Evolutionary conservation across 1,139 yeast species (phyloP).

Genomic region (Saccharomycopsis crataegensis): DNA sequence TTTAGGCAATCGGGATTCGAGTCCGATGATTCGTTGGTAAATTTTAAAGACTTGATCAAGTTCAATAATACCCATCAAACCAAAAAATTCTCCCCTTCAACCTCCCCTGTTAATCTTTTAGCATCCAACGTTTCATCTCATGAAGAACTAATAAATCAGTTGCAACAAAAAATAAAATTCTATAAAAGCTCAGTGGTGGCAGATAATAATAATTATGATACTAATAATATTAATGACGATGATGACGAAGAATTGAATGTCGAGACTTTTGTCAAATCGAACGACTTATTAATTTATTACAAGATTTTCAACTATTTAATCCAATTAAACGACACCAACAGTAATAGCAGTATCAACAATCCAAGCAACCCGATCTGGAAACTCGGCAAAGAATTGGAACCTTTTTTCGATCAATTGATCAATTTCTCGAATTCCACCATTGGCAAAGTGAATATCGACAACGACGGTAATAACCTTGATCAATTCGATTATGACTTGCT

Average conservation of each 20-base stretch:
- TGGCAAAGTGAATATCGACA: not conserved
- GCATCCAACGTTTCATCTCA: not conserved
- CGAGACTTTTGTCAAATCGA: conserved; percentile 13
- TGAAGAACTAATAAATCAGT: not conserved
- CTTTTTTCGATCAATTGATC: conserved; percentile 5
- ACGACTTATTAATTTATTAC: conserved; percentile 17
- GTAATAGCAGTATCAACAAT: not conserved
- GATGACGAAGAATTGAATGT: conserved; percentile 9
- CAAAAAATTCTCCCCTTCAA: not conserved
- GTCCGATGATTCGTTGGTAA: not conserved
- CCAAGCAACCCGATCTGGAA: not conserved
- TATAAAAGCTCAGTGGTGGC: not conserved
- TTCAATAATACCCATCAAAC: not conserved
- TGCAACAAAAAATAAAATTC: not conserved
- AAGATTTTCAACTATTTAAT: conserved; percentile 11
- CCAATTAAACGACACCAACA: not conserved
- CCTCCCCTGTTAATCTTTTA: not conserved
- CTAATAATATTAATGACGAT: not conserved
- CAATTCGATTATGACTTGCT: conserved; percentile 12
- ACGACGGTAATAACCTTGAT: conserved; percentile 8
- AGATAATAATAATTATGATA: too few relatives aligned
- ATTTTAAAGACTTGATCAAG: not conserved
- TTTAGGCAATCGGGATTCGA: not conserved
- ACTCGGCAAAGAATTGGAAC: not conserved
- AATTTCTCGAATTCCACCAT: conserved; percentile 6